Evolutionary conservation across 169 alveolate genomes (phyloP), one percentile per base, ranked within the genome.

Genomic region (Cryptosporidium tyzzeri): DNA sequence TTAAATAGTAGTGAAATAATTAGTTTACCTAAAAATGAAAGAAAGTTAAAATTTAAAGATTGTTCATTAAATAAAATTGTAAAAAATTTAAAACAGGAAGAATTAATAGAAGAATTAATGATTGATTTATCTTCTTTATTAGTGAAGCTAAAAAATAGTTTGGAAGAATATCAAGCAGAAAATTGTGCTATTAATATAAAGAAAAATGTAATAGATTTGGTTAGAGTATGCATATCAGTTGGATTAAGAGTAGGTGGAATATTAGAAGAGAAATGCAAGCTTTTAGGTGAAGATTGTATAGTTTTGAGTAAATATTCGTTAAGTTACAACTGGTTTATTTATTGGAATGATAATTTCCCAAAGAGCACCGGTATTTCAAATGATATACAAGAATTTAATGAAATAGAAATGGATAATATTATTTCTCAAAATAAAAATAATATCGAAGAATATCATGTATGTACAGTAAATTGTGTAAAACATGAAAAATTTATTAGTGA

Each of bases 191-290:
- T 16, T 33, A 31, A 29, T 26, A 14, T 18, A n/a, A 65, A 41
- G 39, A 80, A 45, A 62, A 59, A 62, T 10, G 0, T 26, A 58
- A 59, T 80, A 29, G 75, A 80, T 41, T 29, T 80, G 50, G 35
- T 80, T 33, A 59, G 68, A 23, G 89, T 80, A 10, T 80, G 89
- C 41, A 80, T 80, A 12, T 80, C 89, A 61, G 68, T 80, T 80
- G 89, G 89, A 5, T 59, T 62, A 65, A 59, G 89, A 23, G 55
- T 80, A 44, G 74, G 80, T 6, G 35, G 29, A 21, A 45, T 62
- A 44, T 16, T 80, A 9, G 89, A 80, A 44, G 68, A 80, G 23
- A 80, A 65, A 14, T 80, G 74, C 41, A 62, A 14, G 9, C 23
- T 21, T 37, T 16, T 65, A n/a, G 89, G 21, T 4, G 59, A 59